Evolutionary conservation across 345 rosid species (phyloP), one percentile per base, ranked within the genome.

Genomic region (Lenwebbia sp.): DNA sequence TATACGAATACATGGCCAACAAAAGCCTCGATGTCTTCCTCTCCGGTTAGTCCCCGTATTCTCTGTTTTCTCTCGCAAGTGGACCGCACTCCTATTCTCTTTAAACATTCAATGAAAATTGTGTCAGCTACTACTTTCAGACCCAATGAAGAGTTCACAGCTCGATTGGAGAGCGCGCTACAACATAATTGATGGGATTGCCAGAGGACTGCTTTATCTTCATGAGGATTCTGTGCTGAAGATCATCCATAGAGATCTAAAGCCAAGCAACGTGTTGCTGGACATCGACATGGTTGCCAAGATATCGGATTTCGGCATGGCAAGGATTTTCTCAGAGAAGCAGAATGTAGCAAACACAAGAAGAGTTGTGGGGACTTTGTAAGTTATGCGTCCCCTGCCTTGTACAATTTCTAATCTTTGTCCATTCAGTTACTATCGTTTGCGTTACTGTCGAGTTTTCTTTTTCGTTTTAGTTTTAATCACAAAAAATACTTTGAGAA

Each of bases 221-320:
- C 95, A 94, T 13, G 87, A 91, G 62, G 94, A 91, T 85, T 94
- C 95, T 50, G 81, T 90, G 33, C 90, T 90, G 13, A 88, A 85
- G 41, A 93, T 93, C 83, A 91, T 94, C 62, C 95, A 93, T 52
- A 91, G 90, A 52, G 94, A 94, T 88, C 89, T 94, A 12, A 93
- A 94, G 88, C 88, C 90, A 1, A 91, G 92, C 51, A 92, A 93
- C 78, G 84, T 93, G 37, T 85, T 90, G 50, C 86, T 90, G 75
- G 93, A 91, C 22, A 53, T 15, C 3, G 58, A 85, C 10, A 90
- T 90, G 89, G 83, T 82, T 30, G 82, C 91, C 2, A 90, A 90
- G 82, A 62, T 90, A 70, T 88, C 87, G n/a, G 88, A 90, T 87
- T 90, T 90, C 26, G 89, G 91, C 11, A 81, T 87, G 86, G 90